Base-by-base conservation (phyloP, 169 alveolate species). In the Cryptosporidium xiaoi region DNA sequence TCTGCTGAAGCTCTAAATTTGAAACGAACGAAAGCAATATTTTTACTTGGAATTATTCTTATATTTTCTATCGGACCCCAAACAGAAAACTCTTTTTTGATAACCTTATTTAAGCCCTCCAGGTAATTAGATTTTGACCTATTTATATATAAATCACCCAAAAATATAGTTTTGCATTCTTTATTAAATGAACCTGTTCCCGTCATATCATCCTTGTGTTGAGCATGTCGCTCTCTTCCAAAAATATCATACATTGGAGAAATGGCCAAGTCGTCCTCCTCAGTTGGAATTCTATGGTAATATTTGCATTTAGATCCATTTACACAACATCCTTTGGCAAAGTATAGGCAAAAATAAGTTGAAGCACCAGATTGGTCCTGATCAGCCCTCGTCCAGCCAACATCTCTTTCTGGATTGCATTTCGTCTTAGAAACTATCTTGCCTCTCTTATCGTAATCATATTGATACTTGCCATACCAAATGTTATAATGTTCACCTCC, bases 381-480 rank as follows among this genome's bases (percentile, higher is more conserved):
- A 51, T 92, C 94, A 1, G 99, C 99, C 44, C 96, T 94, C 0
- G 99, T 98, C 91, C 97, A 98, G 3, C 99, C 99, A 7, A 98
- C 93, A 85, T 98, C 99, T 10, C 91, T 82, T 18, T 91, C 93
- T 5, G 99, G 99, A 62, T 95, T 93, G 87, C 99, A 97, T 69
- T 95, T 94, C 66, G 95, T 93, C 53, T 94, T 87, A 51, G 99
- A 96, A 2, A 98, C 95, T 34, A 94, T 93, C 82, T 93, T 93
- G 29, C 94, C 92, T 55, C 98, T 91, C 62, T 92, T 92, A 71
- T 94, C 95, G 50, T 92, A 93, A 87, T 98, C 99, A 1, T 96
- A 96, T 34, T 96, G 93, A 91, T 97, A 97, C 91, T 96, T 97
- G 66, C 98, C 99, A 91, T 97, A 98, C 99, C 99, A 98, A n/a